Evolutionary conservation across 371 early-diverging fungal species (phyloP).

Genomic region (Mucor circinelloides): DNA sequence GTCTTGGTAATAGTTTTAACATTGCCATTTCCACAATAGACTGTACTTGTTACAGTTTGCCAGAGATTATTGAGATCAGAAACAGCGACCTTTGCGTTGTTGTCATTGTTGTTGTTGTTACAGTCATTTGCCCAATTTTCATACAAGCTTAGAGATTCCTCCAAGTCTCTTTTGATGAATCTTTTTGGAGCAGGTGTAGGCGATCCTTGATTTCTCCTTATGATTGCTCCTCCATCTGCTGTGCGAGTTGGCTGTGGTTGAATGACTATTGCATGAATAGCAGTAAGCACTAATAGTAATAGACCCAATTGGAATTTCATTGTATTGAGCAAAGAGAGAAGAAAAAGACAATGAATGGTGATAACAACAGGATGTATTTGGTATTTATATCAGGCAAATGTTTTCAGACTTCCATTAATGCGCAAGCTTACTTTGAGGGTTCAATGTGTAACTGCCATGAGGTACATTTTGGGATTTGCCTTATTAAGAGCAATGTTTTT

Average conservation of each 20-base stretch:
- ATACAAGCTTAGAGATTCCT: conserved; percentile 28
- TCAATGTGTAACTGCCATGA: conserved; percentile 1
- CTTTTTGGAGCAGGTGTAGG: conserved; percentile 13
- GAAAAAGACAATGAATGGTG: conserved; percentile 4
- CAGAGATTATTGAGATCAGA: conserved; percentile 24
- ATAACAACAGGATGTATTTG: not conserved
- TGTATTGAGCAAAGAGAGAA: not conserved
- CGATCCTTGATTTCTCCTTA: not conserved
- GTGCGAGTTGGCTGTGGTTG: conserved; percentile 18
- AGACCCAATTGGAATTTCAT: conserved; percentile 2
- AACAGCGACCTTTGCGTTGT: conserved; percentile 17
- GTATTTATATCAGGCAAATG: conserved; percentile 11
- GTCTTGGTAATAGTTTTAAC: conserved; percentile 29
- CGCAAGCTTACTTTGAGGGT: not conserved
- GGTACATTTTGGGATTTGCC: conserved; percentile 6
- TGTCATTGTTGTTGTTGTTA: conserved; percentile 4
- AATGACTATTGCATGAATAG: conserved; percentile 13
- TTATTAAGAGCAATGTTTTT: conserved; percentile 12
- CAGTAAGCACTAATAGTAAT: not conserved
- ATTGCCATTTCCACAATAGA: conserved; percentile 31
- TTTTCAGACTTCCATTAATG: conserved; percentile 21
- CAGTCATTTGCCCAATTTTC: conserved; percentile 31
- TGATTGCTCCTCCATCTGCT: not conserved
- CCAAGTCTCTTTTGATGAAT: conserved; percentile 25
- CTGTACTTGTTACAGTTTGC: conserved; percentile 31